Percentiles rank a stretch among this genome's conserved stretches.
phyloP scores from a whole-genome alignment of 129 eudicot species.

The Flaveria bidentis region DNA sequence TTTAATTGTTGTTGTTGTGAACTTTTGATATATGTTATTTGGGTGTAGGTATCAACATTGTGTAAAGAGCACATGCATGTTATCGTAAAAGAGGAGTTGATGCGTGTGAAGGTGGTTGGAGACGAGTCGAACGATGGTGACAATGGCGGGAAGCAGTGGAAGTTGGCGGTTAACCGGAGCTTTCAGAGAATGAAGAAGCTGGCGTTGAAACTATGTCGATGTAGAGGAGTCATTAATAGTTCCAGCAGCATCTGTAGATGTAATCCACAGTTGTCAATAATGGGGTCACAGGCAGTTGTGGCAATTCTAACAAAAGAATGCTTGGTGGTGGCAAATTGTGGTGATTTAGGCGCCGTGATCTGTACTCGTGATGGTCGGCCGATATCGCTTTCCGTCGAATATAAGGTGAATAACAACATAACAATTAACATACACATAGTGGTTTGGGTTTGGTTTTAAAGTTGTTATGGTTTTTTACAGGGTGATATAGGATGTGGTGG shows the following conservation, averaged over 20 bases:
- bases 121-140: neutral
- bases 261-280: slow-evolving; percentile 6
- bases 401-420: slow-evolving; percentile 36
- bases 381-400: slow-evolving; percentile 45
- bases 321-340: slow-evolving; percentile 48
- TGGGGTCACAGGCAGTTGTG: slow-evolving; percentile 53
- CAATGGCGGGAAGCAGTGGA: slow-evolving; percentile 34
- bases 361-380: slow-evolving; percentile 34
- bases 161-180: slow-evolving; percentile 25
- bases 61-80: slow-evolving; percentile 50
- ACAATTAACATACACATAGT: too few relatives aligned
- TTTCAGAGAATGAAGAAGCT: slow-evolving; percentile 44
- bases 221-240: slow-evolving; percentile 4
- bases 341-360: slow-evolving; percentile 54
- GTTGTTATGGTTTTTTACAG: slow-evolving; percentile 21
- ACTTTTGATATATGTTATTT: neutral
- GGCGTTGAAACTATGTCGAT: slow-evolving; percentile 34
- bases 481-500: slow-evolving; percentile 46
- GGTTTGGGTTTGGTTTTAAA: too few relatives aligned
- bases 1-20: neutral
- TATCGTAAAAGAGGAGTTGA: slow-evolving; percentile 47
- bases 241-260: slow-evolving; percentile 28
- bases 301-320: slow-evolving; percentile 29
- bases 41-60: slow-evolving; percentile 49
- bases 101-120: slow-evolving; percentile 21